Conservation (phyloP, 495 filamentous ascomycete genomes). For the Darksidea phi region DNA sequence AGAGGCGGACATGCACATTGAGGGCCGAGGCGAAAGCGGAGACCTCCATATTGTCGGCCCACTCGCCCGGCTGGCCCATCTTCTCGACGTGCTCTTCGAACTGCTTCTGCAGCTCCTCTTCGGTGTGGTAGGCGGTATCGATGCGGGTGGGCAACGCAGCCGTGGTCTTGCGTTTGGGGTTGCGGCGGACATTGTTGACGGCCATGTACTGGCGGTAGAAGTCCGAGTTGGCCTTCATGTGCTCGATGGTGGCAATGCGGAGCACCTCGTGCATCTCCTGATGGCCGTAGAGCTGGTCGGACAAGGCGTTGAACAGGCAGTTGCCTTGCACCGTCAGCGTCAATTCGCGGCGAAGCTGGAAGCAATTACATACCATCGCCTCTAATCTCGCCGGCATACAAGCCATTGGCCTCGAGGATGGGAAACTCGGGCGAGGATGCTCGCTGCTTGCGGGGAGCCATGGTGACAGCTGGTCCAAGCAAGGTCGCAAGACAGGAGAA, state of each 20-base stretch:
- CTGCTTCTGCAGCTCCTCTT: slow-evolving; percentile 58
- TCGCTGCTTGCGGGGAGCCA: slow-evolving; percentile 16
- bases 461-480: slow-evolving; percentile 12
- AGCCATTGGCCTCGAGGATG: slow-evolving; percentile 48
- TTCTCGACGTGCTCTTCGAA: slow-evolving; percentile 62
- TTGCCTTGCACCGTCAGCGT: slow-evolving; percentile 53
- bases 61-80: slow-evolving; percentile 63
- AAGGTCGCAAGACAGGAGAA: background rate
- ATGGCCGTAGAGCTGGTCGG: slow-evolving; percentile 70
- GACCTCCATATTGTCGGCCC: slow-evolving; percentile 72
- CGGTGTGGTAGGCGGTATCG: slow-evolving; percentile 44
- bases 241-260: slow-evolving; percentile 58
- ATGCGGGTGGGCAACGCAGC: slow-evolving; percentile 46
- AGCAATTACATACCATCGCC: slow-evolving; percentile 51
- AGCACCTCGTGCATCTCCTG: slow-evolving; percentile 59
- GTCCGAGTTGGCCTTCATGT: slow-evolving; percentile 60
- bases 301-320: slow-evolving; percentile 75
- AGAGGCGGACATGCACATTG: slow-evolving; percentile 64
- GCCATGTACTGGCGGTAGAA: slow-evolving; percentile 69
- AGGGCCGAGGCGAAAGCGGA: slow-evolving; percentile 64
- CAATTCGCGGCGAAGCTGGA: background rate
- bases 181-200: slow-evolving; percentile 57
- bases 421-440: slow-evolving; percentile 50
- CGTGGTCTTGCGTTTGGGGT: slow-evolving; percentile 61
- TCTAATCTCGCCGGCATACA: slow-evolving; percentile 52